A percentile compares a stretch with the other conserved stretches of the same genome.
Evolutionary conservation across 2,329 filamentous ascomycete species (phyloP).

Genomic region (Paecilomyces variotii): DNA sequence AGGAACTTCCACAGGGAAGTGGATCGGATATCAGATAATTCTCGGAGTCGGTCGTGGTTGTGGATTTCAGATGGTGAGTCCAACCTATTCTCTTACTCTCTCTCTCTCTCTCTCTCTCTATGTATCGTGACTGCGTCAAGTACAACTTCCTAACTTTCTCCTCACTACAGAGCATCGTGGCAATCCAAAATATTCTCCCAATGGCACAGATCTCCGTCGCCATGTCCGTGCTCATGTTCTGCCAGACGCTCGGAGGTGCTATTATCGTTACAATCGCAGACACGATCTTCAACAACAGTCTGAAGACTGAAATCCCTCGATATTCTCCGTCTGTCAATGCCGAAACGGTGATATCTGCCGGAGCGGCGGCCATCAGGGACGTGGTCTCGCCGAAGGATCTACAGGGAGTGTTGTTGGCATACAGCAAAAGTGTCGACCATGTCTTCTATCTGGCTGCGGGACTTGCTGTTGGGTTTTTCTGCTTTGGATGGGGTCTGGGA

Average conservation of each 20-base stretch:
- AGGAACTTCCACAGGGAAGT: conserved; percentile 27
- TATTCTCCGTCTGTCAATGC: conserved; percentile 33
- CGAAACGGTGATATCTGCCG: conserved; percentile 28
- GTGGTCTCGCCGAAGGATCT: conserved; percentile 28
- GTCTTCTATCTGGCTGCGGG: conserved; percentile 14
- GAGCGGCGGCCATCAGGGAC: conserved; percentile 36
- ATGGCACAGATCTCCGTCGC: conserved; percentile 30
- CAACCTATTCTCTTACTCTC: background rate
- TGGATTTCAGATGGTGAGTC: conserved; percentile 15
- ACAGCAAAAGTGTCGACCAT: conserved; percentile 13
- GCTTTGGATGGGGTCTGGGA: conserved; percentile 12
- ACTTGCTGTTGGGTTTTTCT: conserved; percentile 6
- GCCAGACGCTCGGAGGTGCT: conserved; percentile 58
- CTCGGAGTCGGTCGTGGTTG: conserved; percentile 36
- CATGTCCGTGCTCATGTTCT: conserved; percentile 45
- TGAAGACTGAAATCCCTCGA: conserved; percentile 46
- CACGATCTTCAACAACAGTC: conserved; percentile 58
- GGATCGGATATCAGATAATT: conserved; percentile 44
- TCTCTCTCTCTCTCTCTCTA: background rate
- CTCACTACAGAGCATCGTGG: conserved; percentile 30
- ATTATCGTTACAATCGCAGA: conserved; percentile 59
- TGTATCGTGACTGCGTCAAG: no score
- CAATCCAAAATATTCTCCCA: conserved; percentile 30
- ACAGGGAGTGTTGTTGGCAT: conserved; percentile 25
- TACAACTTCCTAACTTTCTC: conserved; percentile 29